Evolutionary conservation across 2,329 filamentous ascomycete species (phyloP), one percentile per base, ranked within the genome.

Genomic region (Alternaria infectoria): DNA sequence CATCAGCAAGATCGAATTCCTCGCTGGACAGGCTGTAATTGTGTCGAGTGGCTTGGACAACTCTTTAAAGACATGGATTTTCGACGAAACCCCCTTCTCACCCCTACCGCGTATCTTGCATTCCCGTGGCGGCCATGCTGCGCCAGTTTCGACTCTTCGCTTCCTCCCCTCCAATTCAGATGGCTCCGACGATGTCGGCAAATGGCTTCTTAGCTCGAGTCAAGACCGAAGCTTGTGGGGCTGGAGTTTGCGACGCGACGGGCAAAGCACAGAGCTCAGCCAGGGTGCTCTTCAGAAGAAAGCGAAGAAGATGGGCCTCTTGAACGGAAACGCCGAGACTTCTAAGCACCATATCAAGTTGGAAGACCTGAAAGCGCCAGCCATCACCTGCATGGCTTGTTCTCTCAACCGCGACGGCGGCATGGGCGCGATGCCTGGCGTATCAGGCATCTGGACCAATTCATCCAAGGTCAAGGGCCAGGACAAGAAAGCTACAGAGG

Each of bases 361-460:
- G 45, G 91, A 93, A 60, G 83, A 86, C 52, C 85, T 97, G 45
- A 98, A 97, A 78, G 94, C 94, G 11, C 92, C 95, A 0, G 92
- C 96, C 66, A 95, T 99, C 64, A 97, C 92, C 0, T 93, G 91
- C 74, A 92, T 99, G 68, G 94, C 94, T 3, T 94, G 92, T 69
- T 97, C 93, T 0, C 84, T 98, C 26, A 98, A 98, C 74, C 90
- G 96, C 51, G 96, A 99, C 79, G 95, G 96, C 43, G 96, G 95
- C 0, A 97, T 97, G 79, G 95, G 94, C 36, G 89, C 92, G 8
- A 86, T 94, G 70, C 90, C 91, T 4, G 92, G 92, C 46, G 91
- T 90, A 57, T 91, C 91, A 50, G 86, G 89, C 4, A 89, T 97
- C 61, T 98, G 95, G 95, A 90, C 93, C 68, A 94, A 94, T 78